Conservation (phyloP, 2,329 filamentous ascomycete genomes). For the Phaeoacremonium minimum region DNA sequence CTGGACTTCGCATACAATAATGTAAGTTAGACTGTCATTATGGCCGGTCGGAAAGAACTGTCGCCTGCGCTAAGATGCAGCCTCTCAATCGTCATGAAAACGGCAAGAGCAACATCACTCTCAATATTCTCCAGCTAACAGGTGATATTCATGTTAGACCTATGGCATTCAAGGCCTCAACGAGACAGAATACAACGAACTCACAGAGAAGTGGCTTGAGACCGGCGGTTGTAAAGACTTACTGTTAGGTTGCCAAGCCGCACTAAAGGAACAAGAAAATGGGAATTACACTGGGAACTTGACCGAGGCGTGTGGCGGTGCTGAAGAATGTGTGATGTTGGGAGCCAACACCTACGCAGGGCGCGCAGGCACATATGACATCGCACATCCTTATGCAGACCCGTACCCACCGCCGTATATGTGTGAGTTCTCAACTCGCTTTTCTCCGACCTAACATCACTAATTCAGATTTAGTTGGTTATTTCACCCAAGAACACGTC, state of each 20-base stretch:
- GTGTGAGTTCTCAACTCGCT: constrained; percentile 38
- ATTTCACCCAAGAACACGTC: constrained; percentile 47
- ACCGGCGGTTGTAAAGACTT: neutral
- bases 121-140: neutral
- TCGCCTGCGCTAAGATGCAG: no score
- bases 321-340: constrained; percentile 14
- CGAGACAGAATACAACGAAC: constrained; percentile 37
- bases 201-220: constrained; percentile 17
- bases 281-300: no score
- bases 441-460: no score
- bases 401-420: constrained; percentile 36
- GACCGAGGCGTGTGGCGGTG: constrained; percentile 40
- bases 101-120: no score
- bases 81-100: no score
- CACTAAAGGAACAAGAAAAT: constrained; percentile 23
- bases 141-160: constrained; percentile 23
- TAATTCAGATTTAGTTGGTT: no score
- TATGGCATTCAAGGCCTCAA: constrained; percentile 51
- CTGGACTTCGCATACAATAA: constrained; percentile 10
- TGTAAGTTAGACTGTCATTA: no score
- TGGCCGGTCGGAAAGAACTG: no score
- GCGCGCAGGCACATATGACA: constrained; percentile 42
- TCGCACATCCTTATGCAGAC: constrained; percentile 39
- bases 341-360: neutral
- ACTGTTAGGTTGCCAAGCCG: neutral